Conservation (phyloP, 345 rosid genomes). For the Brassica juncea region DNA sequence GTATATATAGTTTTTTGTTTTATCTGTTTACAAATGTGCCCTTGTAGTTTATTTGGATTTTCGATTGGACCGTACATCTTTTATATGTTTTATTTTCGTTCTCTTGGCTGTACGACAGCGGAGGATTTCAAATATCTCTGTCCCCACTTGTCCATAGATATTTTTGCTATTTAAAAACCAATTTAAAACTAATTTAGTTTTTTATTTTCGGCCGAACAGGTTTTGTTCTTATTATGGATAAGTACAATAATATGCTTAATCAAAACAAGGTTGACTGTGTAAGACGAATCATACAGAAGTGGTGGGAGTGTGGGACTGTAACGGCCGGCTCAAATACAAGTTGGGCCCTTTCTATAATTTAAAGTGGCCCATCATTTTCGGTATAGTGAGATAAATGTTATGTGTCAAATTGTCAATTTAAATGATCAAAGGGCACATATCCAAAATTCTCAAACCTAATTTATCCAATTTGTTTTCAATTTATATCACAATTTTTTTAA, state of each 20-base stretch:
- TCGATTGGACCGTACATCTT: neutral
- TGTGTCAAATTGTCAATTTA: neutral
- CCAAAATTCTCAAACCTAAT: neutral
- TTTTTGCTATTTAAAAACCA: constrained; percentile 27
- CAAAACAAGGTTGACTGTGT: neutral
- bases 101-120: constrained; percentile 42
- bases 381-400: neutral
- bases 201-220: neutral
- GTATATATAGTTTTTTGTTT: constrained; percentile 33
- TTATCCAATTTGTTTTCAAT: too few relatives aligned
- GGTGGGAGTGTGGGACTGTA: neutral
- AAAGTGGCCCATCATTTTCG: neutral
- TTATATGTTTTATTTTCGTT: neutral
- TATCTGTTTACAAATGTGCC: neutral
- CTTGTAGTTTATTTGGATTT: neutral
- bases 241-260: neutral
- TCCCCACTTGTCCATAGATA: constrained; percentile 38
- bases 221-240: neutral
- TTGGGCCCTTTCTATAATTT: neutral
- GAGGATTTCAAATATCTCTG: constrained; percentile 30
- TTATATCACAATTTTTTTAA: too few relatives aligned
- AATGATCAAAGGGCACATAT: neutral
- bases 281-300: neutral
- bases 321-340: neutral
- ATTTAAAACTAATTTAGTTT: neutral